Base-by-base conservation (phyloP, 202 grass and related monocot species). In the Schoenoplectus tabernaemontani region DNA sequence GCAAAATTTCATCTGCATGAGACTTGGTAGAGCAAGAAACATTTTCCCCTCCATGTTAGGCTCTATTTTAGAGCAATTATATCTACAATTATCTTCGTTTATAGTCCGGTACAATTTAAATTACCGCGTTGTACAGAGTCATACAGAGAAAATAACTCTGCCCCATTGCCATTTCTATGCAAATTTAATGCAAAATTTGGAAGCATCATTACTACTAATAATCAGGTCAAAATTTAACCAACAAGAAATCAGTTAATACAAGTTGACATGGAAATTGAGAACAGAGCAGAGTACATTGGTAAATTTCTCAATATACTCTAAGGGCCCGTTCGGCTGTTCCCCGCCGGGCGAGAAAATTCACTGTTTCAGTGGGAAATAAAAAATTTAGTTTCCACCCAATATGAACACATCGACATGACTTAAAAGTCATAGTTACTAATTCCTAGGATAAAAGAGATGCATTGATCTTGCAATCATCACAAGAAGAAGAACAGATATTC, bases 401-500 rank as follows among this genome's bases (percentile, higher is more conserved):
- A 64, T 64, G 77, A 64, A 80, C 57, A 59, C 5, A 62, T 79
- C 61, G 17, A 46, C 43, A 65, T 33, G 23, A 47, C 1, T 64
- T 50, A n/a, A 44, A 32, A 47, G n/a, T 10, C 48, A 51, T 11
- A 5, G 9, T 36, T 42, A 13, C 26, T 62, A 62, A 34, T 44
- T 59, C 75, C 81, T 87, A 81, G 58, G 72, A 67, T 4, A 64
- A 26, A 13, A 46, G 64, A 77, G 83, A 60, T 30, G 75, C 78
- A 53, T 69, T 59, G 17, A 58, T 74, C 58, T 59, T 32, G 66
- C 72, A 81, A 53, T 57, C 64, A 43, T 59, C 28, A 13, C 78
- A 59, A 43, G 81, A 67, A 80, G 77, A 78, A 80, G 81, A 72
- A 65, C 70, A 76, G 22, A 90, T 57, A 46, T 82, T 64, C 51